Base-by-base conservation (phyloP, 1,284 basidiomycete genomes). In the Cryptococcus wingfieldii region DNA sequence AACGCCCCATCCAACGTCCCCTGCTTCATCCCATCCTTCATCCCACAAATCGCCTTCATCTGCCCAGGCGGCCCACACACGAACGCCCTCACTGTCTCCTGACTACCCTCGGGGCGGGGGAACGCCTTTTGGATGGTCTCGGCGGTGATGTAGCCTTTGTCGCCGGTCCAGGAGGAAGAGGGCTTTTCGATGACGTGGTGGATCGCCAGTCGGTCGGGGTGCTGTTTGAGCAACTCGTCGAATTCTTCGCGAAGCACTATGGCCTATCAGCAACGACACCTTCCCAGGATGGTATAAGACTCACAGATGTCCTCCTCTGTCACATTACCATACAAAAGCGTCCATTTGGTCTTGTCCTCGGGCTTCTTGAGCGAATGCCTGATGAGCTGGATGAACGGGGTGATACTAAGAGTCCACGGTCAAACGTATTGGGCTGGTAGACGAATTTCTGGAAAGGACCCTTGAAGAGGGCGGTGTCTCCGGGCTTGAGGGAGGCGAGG, bases 331-430 rank as follows among this genome's bases (percentile, higher is more conserved):
- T 89, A 98, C 68, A 98, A 79, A 54, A 98, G 81, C 47, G 88
- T 95, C 78, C 90, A 95, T 73, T 94, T 92, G 62, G 96, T 98
- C 80, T 88, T 93, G 84, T 98, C 97, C 65, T 88, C 84, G 1
- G 80, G 67, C 14, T 75, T 51, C 38, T 60, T 53, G 53, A 94
- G 83, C 5, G 89, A 86, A 74, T 92, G 83, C 47, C 79, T 80
- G 56, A 92, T 74, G 66, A 94, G 68, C 67, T 81, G 80, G 64
- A 77, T 80, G 67, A 80, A 78, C 18, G 80, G 80, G 14, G 80
- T 81, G 58, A 71, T 68, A 59, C 79, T 78, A 51, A 81, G 41
- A 87, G 88, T 58, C 96, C 86, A 64, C 90, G 80, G 50, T 94
- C 87, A 60, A 90, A 87, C 71, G 89, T 83, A 75, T 94, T 93